Evolutionary conservation across 805 yeast species (phyloP).

Genomic region (Nakazawaea wickerhamii): DNA sequence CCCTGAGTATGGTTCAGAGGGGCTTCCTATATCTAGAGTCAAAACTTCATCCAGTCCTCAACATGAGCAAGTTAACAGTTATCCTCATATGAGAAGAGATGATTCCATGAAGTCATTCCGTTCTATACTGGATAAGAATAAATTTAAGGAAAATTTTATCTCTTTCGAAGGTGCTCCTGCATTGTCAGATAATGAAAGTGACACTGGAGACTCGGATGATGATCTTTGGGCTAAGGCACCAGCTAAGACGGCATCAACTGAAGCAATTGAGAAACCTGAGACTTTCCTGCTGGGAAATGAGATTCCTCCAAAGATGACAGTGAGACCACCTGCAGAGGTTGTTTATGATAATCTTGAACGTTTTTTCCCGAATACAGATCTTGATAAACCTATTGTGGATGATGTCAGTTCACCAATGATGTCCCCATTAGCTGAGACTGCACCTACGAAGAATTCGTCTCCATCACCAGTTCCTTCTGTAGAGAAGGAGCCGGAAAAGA

Average conservation of each 20-base stretch:
- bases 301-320: constrained; percentile 36
- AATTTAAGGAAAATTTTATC: constrained; percentile 66
- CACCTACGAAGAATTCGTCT: constrained; percentile 10
- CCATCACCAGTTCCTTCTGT: background rate
- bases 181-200: constrained; percentile 27
- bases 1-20: background rate
- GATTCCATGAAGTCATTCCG: constrained; percentile 4
- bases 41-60: background rate
- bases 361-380: constrained; percentile 87
- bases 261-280: constrained; percentile 4
- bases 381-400: constrained; percentile 83
- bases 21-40: background rate
- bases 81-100: constrained; percentile 13
- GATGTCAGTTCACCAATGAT: constrained; percentile 60
- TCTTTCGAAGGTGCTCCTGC: constrained; percentile 73
- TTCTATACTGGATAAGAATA: constrained; percentile 34
- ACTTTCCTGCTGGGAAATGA: too few species aligned
- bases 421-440: constrained; percentile 34
- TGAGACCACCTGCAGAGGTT: constrained; percentile 93
- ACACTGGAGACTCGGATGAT: constrained; percentile 41
- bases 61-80: background rate
- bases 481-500: background rate
- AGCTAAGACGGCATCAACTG: constrained; percentile 15
- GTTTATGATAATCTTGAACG: constrained; percentile 86
- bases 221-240: constrained; percentile 57